phyloP scores from a whole-genome alignment of 768 basidiomycete species.

The Lactarius deliciosus region DNA sequence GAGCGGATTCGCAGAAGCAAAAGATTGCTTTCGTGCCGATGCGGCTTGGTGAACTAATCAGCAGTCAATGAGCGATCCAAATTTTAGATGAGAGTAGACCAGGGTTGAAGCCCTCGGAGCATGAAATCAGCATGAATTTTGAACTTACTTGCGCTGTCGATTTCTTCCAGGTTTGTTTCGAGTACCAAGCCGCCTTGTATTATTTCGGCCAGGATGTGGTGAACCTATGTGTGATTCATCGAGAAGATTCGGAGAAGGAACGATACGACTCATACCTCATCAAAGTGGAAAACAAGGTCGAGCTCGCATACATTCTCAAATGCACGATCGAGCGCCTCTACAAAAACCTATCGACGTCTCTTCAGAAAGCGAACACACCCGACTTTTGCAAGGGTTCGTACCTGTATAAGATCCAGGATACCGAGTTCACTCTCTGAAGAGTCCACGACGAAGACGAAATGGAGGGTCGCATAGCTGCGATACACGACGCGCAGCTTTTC shows the following conservation, averaged over 20 bases:
- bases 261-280: slow-evolving; percentile 62
- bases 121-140: background rate
- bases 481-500: slow-evolving; percentile 87
- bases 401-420: slow-evolving; percentile 94
- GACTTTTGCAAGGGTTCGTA: slow-evolving; percentile 38
- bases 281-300: slow-evolving; percentile 98
- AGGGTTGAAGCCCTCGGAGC: background rate
- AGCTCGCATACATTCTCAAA: slow-evolving; percentile 99
- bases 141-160: slow-evolving; percentile 63
- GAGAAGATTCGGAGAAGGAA: background rate
- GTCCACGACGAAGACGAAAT: slow-evolving; percentile 97
- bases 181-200: slow-evolving; percentile 96
- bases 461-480: slow-evolving; percentile 92
- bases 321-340: slow-evolving; percentile 91
- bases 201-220: slow-evolving; percentile 93
- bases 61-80: slow-evolving; percentile 7
- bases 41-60: slow-evolving; percentile 64
- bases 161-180: slow-evolving; percentile 91
- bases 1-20: slow-evolving; percentile 77
- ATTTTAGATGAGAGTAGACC: background rate
- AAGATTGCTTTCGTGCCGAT: slow-evolving; percentile 74
- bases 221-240: slow-evolving; percentile 55
- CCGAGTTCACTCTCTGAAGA: slow-evolving; percentile 96
- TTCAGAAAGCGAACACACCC: background rate
- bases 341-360: slow-evolving; percentile 71